Conservation (phyloP, 2,329 filamentous ascomycete species). For the Alternaria ethzedia region DNA sequence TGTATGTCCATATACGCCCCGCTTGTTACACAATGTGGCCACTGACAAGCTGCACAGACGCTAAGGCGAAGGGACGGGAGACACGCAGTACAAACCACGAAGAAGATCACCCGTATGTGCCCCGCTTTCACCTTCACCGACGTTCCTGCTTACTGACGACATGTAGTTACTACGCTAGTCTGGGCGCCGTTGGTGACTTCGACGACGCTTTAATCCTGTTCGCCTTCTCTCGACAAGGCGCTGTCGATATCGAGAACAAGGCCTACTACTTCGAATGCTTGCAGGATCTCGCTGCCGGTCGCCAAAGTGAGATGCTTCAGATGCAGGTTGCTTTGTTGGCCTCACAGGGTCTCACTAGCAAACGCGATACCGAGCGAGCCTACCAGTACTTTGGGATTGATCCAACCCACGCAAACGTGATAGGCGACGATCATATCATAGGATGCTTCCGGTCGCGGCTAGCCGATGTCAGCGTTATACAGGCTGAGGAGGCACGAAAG, state of each 20-base stretch:
- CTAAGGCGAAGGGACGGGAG: slow-evolving; percentile 31
- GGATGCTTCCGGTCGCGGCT: slow-evolving; percentile 66
- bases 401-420: slow-evolving; percentile 42
- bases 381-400: slow-evolving; percentile 66
- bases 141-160: slow-evolving; percentile 13
- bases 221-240: slow-evolving; percentile 66
- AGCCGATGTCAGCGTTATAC: slow-evolving; percentile 58
- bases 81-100: slow-evolving; percentile 39
- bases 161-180: slow-evolving; percentile 62
- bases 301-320: slow-evolving; percentile 64
- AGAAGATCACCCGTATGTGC: slow-evolving; percentile 45
- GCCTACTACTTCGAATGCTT: slow-evolving; percentile 71
- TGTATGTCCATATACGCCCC: slow-evolving; percentile 30
- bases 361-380: slow-evolving; percentile 63
- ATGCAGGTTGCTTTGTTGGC: slow-evolving; percentile 64
- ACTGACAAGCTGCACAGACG: slow-evolving; percentile 29
- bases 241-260: slow-evolving; percentile 60
- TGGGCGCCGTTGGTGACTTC: slow-evolving; percentile 69
- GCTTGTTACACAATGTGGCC: neutral
- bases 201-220: slow-evolving; percentile 66
- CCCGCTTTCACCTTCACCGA: neutral
- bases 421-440: slow-evolving; percentile 67
- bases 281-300: slow-evolving; percentile 62
- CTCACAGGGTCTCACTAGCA: slow-evolving; percentile 64
- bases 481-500: slow-evolving; percentile 63